Evolutionary conservation across 768 basidiomycete genomes (phyloP).

Genomic region (Imleria badia): DNA sequence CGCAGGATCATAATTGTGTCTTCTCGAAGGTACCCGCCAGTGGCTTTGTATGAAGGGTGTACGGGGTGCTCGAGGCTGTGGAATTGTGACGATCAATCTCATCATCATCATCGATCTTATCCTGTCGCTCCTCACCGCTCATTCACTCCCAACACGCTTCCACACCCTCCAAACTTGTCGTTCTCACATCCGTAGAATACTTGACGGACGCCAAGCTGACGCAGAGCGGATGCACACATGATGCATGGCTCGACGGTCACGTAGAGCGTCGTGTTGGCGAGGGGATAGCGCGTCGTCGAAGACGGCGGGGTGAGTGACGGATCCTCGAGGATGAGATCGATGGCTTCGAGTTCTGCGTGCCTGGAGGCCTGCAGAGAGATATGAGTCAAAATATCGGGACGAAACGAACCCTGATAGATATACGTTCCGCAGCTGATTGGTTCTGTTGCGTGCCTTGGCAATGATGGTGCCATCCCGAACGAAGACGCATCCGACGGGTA

Average conservation of each 20-base stretch:
- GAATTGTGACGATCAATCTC: conserved; percentile 3
- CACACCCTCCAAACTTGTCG: conserved; percentile 95
- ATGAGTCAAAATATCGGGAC: neutral
- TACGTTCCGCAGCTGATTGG: conserved; percentile 93
- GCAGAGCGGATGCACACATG: conserved; percentile 96
- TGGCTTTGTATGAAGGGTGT: conserved; percentile 73
- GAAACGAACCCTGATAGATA: conserved; percentile 14
- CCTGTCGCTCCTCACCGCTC: conserved; percentile 47
- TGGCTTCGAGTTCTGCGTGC: conserved; percentile 96
- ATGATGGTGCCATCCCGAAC: conserved; percentile 76
- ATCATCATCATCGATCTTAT: neutral
- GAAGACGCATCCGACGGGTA: conserved; percentile 96
- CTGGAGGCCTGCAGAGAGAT: conserved; percentile 71
- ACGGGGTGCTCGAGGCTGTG: conserved; percentile 66
- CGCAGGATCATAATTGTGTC: conserved; percentile 86
- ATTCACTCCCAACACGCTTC: conserved; percentile 90
- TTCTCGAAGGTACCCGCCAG: conserved; percentile 74
- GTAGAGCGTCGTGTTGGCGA: conserved; percentile 82
- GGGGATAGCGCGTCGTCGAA: conserved; percentile 50
- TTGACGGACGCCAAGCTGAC: conserved; percentile 87
- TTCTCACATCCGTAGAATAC: conserved; percentile 95
- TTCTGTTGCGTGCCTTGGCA: conserved; percentile 87
- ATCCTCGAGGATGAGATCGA: conserved; percentile 80
- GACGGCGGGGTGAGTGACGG: conserved; percentile 50
- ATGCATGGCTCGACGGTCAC: conserved; percentile 99